A percentile compares a stretch with the other conserved stretches of the same genome.
Conservation (phyloP, 2,329 filamentous ascomycete species). For the Claviceps capensis region DNA sequence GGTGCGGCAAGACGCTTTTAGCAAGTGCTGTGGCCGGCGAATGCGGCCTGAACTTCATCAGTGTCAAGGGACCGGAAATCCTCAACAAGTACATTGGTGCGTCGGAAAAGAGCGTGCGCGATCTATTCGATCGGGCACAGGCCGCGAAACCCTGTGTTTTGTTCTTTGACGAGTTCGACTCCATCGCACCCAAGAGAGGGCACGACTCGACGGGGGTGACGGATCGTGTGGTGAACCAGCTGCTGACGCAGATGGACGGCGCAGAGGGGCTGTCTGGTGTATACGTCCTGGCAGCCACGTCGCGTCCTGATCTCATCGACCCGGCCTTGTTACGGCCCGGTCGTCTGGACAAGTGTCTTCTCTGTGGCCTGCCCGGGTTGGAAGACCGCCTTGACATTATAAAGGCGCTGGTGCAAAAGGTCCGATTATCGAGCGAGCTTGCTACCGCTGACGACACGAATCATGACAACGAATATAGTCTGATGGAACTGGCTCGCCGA, state of each 20-base stretch:
- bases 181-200: slow-evolving; percentile 90
- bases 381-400: slow-evolving; percentile 85
- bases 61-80: slow-evolving; percentile 94
- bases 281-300: slow-evolving; percentile 91
- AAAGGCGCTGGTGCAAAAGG: slow-evolving; percentile 65
- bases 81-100: slow-evolving; percentile 98
- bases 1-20: slow-evolving; percentile 90
- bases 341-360: slow-evolving; percentile 79
- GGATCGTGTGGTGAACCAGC: slow-evolving; percentile 93
- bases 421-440: slow-evolving; percentile 58
- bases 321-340: slow-evolving; percentile 84
- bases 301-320: slow-evolving; percentile 86
- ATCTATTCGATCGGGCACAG: slow-evolving; percentile 84
- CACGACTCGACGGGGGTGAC: slow-evolving; percentile 98
- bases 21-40: slow-evolving; percentile 96
- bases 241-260: slow-evolving; percentile 97
- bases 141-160: slow-evolving; percentile 87
- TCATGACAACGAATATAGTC: slow-evolving; percentile 25
- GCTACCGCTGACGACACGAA: slow-evolving; percentile 28
- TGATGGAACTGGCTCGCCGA: slow-evolving; percentile 60
- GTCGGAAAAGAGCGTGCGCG: slow-evolving; percentile 88
- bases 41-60: slow-evolving; percentile 96
- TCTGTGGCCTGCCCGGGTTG: slow-evolving; percentile 75
- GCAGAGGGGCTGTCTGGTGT: slow-evolving; percentile 90
- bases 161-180: slow-evolving; percentile 98